These are phyloP conservation scores for Elaphomyces granulatus DNA, from an alignment of 495 filamentous ascomycete species.

Conservation along the genomic window DNA sequence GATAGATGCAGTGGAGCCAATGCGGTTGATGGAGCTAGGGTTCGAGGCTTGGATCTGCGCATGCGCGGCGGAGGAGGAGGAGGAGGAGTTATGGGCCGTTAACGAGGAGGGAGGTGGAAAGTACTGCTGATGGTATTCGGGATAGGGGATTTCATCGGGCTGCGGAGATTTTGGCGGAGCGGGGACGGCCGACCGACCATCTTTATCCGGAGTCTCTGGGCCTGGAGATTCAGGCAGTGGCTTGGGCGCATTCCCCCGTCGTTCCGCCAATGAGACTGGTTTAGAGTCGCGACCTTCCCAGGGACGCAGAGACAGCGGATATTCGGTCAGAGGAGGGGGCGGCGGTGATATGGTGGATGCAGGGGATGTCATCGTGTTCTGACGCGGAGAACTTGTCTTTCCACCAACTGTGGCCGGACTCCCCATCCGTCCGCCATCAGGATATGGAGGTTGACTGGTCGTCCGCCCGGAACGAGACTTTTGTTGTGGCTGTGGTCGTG, in stretches of 20 bases:
- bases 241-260: conserved; percentile 57
- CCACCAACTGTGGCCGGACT: conserved; percentile 24
- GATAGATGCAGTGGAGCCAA: conserved; percentile 76
- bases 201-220: conserved; percentile 52
- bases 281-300: conserved; percentile 31
- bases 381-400: conserved; percentile 13
- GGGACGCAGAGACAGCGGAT: conserved; percentile 33
- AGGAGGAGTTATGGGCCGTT: conserved; percentile 10
- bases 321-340: conserved; percentile 25
- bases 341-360: conserved; percentile 19
- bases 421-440: conserved; percentile 21
- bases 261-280: conserved; percentile 45
- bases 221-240: conserved; percentile 65
- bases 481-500: conserved; percentile 14
- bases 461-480: conserved; percentile 4
- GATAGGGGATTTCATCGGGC: conserved; percentile 28
- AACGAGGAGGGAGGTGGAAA: conserved; percentile 42
- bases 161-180: conserved; percentile 2
- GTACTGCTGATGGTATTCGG: conserved; percentile 51
- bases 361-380: conserved; percentile 15
- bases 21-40: conserved; percentile 50
- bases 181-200: conserved; percentile 47
- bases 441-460: conserved; percentile 32
- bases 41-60: conserved; percentile 30
- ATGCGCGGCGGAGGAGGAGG: conserved; percentile 7